A percentile compares a stretch with the other conserved stretches of the same genome.
Conservation (phyloP, 805 yeast genomes). For the Saccharomycodes ludwigii region DNA sequence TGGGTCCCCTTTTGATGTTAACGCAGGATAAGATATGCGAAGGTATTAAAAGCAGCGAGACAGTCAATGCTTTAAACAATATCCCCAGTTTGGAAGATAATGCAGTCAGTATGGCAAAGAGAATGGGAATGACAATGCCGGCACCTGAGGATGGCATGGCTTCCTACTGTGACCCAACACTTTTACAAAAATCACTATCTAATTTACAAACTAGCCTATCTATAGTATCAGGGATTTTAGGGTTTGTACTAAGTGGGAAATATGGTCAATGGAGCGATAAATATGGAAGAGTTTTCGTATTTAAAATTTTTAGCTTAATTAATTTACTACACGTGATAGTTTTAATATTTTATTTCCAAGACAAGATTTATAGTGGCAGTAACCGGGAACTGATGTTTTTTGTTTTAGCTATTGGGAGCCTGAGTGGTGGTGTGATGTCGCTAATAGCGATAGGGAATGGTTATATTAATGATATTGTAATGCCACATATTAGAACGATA, state of each 20-base stretch:
- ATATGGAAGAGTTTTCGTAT: conserved; percentile 12
- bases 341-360: conserved; percentile 8
- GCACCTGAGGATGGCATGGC: conserved; percentile 2
- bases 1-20: conserved; percentile 11
- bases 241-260: conserved; percentile 10
- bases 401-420: conserved; percentile 4
- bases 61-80: too few species aligned
- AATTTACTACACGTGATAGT: conserved; percentile 7
- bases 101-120: conserved; percentile 7
- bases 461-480: conserved; percentile 10
- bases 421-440: conserved; percentile 14
- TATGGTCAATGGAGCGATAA: conserved; percentile 13
- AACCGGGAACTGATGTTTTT: conserved; percentile 6
- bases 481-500: conserved; percentile 7
- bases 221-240: conserved; percentile 9
- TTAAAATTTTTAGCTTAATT: conserved; percentile 10
- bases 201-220: conserved; percentile 8
- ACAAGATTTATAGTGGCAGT: conserved; percentile 5
- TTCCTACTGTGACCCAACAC: conserved; percentile 1
- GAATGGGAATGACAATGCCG: conserved; percentile 6
- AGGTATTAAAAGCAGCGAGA: too few species aligned
- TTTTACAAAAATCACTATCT: too few species aligned
- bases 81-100: conserved; percentile 1
- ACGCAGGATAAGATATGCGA: conserved; percentile 11
- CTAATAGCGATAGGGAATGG: conserved; percentile 12